Evolutionary conservation across 192 early-diverging fungal species (phyloP).

Genomic region (Podila epigama): DNA sequence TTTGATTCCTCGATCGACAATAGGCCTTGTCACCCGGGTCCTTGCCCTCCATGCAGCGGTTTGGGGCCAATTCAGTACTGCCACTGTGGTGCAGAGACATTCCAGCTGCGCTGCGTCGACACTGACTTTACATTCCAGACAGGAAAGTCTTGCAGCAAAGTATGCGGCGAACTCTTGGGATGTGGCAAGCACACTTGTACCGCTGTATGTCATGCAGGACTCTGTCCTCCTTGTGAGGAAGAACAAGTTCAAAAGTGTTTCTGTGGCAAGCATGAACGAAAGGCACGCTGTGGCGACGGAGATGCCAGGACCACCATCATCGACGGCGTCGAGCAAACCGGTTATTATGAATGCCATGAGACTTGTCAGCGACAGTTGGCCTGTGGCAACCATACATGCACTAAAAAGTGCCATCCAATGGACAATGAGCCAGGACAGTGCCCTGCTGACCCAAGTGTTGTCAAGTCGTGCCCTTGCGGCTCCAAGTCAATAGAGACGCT

Average conservation of each 20-base stretch:
- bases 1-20: background rate
- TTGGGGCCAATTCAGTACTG: conserved; percentile 80
- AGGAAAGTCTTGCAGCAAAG: conserved; percentile 73
- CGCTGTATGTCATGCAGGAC: conserved; percentile 71
- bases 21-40: conserved; percentile 91
- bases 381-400: conserved; percentile 62
- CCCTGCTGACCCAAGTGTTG: conserved; percentile 56
- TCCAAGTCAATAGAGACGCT: conserved; percentile 40
- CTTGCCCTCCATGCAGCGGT: conserved; percentile 89
- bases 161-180: conserved; percentile 72
- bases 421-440: conserved; percentile 50
- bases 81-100: conserved; percentile 79
- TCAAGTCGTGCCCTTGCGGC: conserved; percentile 65
- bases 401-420: conserved; percentile 61
- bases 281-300: conserved; percentile 67
- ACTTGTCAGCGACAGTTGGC: conserved; percentile 55
- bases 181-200: conserved; percentile 77
- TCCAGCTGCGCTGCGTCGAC: conserved; percentile 79
- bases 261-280: conserved; percentile 69
- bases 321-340: conserved; percentile 47
- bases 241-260: conserved; percentile 67
- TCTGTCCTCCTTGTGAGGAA: conserved; percentile 69
- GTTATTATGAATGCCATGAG: conserved; percentile 61
- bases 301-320: conserved; percentile 32
- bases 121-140: conserved; percentile 66